These are phyloP conservation scores for Golubevia sp. DNA, from an alignment of 1,284 basidiomycete species.

Conservation along the genomic window DNA sequence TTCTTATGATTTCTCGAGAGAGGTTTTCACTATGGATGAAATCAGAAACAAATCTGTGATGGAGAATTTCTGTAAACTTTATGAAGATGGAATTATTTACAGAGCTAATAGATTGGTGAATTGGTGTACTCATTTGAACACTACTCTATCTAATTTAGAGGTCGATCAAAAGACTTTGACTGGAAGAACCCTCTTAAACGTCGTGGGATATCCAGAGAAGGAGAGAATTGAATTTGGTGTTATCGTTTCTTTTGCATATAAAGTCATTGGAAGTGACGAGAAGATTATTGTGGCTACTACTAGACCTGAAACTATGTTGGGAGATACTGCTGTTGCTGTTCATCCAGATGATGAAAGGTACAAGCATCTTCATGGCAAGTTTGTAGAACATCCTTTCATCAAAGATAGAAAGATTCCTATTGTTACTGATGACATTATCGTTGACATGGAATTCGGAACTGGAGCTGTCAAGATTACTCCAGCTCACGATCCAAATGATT, in stretches of 20 bases:
- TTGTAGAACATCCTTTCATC: conserved; percentile 87
- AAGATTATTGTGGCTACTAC: conserved; percentile 93
- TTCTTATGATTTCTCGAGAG: conserved; percentile 90
- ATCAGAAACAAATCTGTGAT: conserved; percentile 73
- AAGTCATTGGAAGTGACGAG: conserved; percentile 83
- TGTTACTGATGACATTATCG: conserved; percentile 79
- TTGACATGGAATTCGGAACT: conserved; percentile 96
- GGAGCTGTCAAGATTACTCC: conserved; percentile 99
- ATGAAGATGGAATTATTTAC: conserved; percentile 93
- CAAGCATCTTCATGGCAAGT: conserved; percentile 93
- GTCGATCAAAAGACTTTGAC: conserved; percentile 93
- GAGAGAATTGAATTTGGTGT: conserved; percentile 98
- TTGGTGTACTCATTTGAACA: conserved; percentile 96
- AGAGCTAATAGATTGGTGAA: conserved; percentile 96
- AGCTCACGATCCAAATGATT: conserved; percentile 98
- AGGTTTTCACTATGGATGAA: conserved; percentile 94
- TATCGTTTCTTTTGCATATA: conserved; percentile 93
- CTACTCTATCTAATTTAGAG: conserved; percentile 94
- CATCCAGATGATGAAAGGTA: conserved; percentile 94
- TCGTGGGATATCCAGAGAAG: conserved; percentile 91
- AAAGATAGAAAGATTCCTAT: conserved; percentile 81
- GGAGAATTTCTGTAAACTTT: conserved; percentile 87
- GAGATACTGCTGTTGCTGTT: conserved; percentile 95
- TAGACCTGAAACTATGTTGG: conserved; percentile 97
- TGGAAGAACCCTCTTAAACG: conserved; percentile 83